Conservation (phyloP, 2,329 filamentous ascomycete species). For the Akanthomyces dipterigenus region DNA sequence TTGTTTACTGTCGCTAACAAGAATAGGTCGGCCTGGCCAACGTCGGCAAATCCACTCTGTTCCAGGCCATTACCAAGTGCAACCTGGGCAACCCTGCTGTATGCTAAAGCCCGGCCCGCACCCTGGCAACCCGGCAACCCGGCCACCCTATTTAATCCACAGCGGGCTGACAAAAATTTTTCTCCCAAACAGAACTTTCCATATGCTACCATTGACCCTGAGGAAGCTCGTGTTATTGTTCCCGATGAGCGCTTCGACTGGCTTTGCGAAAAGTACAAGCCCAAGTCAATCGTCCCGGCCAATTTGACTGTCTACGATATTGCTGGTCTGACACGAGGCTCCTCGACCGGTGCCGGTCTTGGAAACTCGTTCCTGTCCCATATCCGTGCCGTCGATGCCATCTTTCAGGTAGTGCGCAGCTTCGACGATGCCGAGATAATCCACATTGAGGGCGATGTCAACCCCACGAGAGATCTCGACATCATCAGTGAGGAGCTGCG, state of each 20-base stretch:
- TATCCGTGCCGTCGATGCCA: slow-evolving; percentile 95
- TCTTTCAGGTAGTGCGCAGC: slow-evolving; percentile 93
- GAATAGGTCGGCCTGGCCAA: slow-evolving; percentile 91
- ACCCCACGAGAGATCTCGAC: slow-evolving; percentile 86
- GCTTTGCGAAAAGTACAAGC: slow-evolving; percentile 93
- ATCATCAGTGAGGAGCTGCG: slow-evolving; percentile 97
- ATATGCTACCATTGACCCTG: slow-evolving; percentile 97
- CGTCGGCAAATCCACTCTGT: slow-evolving; percentile 98
- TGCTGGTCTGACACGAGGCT: slow-evolving; percentile 89
- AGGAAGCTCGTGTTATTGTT: slow-evolving; percentile 95
- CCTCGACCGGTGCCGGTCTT: slow-evolving; percentile 93
- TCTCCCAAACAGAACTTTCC: slow-evolving; percentile 71
- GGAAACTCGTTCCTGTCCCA: slow-evolving; percentile 98
- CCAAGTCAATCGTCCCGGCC: slow-evolving; percentile 93
- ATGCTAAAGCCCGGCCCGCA: slow-evolving; percentile 31
- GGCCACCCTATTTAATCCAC: slow-evolving; percentile 10
- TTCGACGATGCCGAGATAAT: slow-evolving; percentile 99
- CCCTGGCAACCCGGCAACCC: background rate
- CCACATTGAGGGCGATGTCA: slow-evolving; percentile 97
- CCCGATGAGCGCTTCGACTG: slow-evolving; percentile 95
- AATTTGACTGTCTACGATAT: slow-evolving; percentile 99
- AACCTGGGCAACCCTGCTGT: slow-evolving; percentile 94
- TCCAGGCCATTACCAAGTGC: slow-evolving; percentile 99
- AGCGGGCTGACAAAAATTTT: slow-evolving; percentile 30
- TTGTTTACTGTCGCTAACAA: background rate